phyloP scores from a whole-genome alignment of 495 filamentous ascomycete genomes.

The Filosporella fistucella region DNA sequence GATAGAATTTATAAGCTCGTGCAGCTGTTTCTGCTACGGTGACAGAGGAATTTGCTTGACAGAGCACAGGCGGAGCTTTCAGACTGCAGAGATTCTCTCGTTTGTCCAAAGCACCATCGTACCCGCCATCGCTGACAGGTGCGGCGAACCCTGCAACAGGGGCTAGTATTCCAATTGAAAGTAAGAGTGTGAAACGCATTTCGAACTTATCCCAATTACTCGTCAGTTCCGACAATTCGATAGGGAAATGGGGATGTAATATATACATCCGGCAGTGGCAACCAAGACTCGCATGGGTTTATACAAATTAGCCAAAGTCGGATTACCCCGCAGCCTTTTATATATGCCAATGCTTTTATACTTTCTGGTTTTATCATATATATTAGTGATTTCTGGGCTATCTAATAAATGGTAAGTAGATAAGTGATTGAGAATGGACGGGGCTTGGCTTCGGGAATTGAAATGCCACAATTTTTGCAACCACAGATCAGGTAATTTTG shows the following conservation, averaged over 20 bases:
- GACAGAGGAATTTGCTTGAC: slow-evolving; percentile 32
- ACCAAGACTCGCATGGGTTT: not conserved
- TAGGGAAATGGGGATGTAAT: not conserved
- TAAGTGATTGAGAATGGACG: too few relatives aligned
- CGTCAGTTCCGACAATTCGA: not conserved
- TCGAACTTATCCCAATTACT: not conserved
- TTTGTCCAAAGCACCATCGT: slow-evolving; percentile 25
- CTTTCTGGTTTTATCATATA: not conserved
- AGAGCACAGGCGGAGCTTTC: slow-evolving; percentile 33
- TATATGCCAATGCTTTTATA: not conserved
- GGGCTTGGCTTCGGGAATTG: too few relatives aligned
- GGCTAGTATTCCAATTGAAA: slow-evolving; percentile 28
- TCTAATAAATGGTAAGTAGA: too few relatives aligned
- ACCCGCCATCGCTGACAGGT: slow-evolving; percentile 5
- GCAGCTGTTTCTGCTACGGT: slow-evolving; percentile 39
- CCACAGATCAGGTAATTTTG: too few relatives aligned
- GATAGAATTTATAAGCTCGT: slow-evolving; percentile 43
- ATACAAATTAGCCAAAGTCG: not conserved
- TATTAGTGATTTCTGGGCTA: too few relatives aligned
- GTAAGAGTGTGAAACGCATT: slow-evolving; percentile 30
- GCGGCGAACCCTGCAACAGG: slow-evolving; percentile 26
- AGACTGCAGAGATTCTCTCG: slow-evolving; percentile 40
- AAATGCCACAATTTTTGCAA: too few relatives aligned
- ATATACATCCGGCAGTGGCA: not conserved
- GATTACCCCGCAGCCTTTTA: not conserved